These are phyloP conservation scores for Pinus albicaulis DNA, from an alignment of 75 land plant species.

Conservation along the genomic window DNA sequence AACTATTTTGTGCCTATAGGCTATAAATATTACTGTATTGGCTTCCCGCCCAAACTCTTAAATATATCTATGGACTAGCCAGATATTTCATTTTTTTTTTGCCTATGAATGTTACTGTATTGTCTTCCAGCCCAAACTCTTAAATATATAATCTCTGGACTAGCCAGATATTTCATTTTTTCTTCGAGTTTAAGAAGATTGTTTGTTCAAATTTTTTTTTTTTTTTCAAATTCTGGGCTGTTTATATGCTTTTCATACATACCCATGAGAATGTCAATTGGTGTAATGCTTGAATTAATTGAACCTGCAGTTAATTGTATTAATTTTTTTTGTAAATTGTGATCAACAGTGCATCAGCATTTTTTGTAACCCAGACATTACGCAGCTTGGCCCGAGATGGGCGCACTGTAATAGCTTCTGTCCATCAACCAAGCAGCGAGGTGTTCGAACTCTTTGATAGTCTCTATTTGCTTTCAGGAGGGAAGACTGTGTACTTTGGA, in stretches of 20 bases:
- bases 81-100: no score
- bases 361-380: constrained; percentile 80
- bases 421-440: constrained; percentile 92
- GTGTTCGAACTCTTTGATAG: constrained; percentile 83
- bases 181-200: not conserved
- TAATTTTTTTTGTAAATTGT: not conserved
- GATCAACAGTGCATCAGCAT: constrained; percentile 72
- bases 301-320: not conserved
- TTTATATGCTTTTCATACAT: not conserved
- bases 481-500: constrained; percentile 79
- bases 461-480: constrained; percentile 73
- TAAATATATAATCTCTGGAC: no score
- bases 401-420: constrained; percentile 80
- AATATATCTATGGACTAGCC: no score
- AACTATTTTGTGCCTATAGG: no score
- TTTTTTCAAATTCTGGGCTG: not conserved
- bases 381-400: constrained; percentile 67
- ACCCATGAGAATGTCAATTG: not conserved
- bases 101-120: no score
- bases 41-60: no score
- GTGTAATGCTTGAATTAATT: not conserved
- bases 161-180: no score
- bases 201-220: not conserved
- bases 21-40: no score
- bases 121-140: no score